These are phyloP conservation scores for Staphylotrichum tortipilum DNA, from an alignment of 495 filamentous ascomycete species.

Conservation along the genomic window DNA sequence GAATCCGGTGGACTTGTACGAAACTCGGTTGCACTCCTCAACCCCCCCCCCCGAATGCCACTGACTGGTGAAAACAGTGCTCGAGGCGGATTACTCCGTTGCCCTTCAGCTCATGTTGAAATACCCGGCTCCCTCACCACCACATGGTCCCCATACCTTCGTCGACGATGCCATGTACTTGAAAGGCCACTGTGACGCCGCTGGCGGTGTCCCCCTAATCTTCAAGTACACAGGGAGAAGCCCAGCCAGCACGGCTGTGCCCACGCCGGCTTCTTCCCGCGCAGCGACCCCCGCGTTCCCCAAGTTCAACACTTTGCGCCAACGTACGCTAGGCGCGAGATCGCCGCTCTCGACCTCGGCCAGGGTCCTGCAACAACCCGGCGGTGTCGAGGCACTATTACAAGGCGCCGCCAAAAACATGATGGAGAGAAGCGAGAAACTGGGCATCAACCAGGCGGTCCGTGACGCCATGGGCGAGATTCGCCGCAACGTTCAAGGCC, in stretches of 20 bases:
- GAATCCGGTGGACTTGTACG: slow-evolving; percentile 80
- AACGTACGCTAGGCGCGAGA: slow-evolving; percentile 28
- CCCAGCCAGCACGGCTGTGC: slow-evolving; percentile 40
- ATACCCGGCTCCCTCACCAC: slow-evolving; percentile 60
- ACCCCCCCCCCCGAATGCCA: background rate
- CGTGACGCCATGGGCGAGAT: slow-evolving; percentile 84
- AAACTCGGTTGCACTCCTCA: background rate
- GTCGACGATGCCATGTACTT: slow-evolving; percentile 85
- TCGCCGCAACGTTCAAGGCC: slow-evolving; percentile 36
- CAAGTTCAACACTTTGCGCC: slow-evolving; percentile 24
- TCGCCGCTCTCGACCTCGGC: slow-evolving; percentile 49
- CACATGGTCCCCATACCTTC: slow-evolving; percentile 63
- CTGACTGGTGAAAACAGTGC: slow-evolving; percentile 49
- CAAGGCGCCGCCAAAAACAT: slow-evolving; percentile 81
- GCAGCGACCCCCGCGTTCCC: slow-evolving; percentile 26
- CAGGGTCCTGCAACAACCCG: slow-evolving; percentile 52
- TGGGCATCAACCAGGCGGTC: slow-evolving; percentile 84
- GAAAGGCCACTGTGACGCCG: slow-evolving; percentile 60
- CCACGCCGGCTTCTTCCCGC: slow-evolving; percentile 28
- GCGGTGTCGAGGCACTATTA: slow-evolving; percentile 65
- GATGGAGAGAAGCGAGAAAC: slow-evolving; percentile 71
- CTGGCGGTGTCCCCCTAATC: slow-evolving; percentile 67
- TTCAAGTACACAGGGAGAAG: slow-evolving; percentile 69
- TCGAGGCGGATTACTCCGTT: slow-evolving; percentile 76
- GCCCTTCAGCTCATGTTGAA: slow-evolving; percentile 73